Conservation (phyloP, 306 rosid species). For the Vigna hirtella region DNA sequence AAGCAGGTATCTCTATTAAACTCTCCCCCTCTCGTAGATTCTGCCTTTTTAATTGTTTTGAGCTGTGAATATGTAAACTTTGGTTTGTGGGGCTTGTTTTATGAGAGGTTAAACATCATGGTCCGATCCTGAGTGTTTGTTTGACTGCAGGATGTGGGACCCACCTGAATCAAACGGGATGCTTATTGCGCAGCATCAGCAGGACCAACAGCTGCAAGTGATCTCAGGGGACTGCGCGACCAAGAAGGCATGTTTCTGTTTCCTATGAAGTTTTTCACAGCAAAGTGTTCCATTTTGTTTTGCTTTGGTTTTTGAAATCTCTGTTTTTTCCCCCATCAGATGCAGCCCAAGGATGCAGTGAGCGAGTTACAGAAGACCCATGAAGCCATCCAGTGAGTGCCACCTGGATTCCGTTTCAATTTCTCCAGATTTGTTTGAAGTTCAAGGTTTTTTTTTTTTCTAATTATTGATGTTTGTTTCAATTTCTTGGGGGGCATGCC, state of each 20-base stretch:
- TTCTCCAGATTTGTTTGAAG: slow-evolving; percentile 39
- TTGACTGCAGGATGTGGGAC: slow-evolving; percentile 71
- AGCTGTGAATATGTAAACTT: slow-evolving; percentile 14
- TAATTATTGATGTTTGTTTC: slow-evolving; percentile 21
- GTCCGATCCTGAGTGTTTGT: slow-evolving; percentile 31
- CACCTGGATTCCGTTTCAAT: slow-evolving; percentile 38
- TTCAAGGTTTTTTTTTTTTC: slow-evolving; percentile 3
- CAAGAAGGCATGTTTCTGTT: slow-evolving; percentile 52
- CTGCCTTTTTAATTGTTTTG: neutral
- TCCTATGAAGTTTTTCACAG: neutral
- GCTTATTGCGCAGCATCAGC: slow-evolving; percentile 65
- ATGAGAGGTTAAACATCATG: slow-evolving; percentile 34
- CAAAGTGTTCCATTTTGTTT: neutral
- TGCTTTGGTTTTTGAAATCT: neutral
- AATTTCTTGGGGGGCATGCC: slow-evolving; percentile 51
- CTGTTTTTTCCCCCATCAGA: slow-evolving; percentile 43
- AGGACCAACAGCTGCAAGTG: slow-evolving; percentile 74
- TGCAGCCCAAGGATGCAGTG: slow-evolving; percentile 69
- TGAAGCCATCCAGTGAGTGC: slow-evolving; percentile 91
- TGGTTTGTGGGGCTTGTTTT: slow-evolving; percentile 6
- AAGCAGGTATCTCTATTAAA: slow-evolving; percentile 62
- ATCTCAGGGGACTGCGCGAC: slow-evolving; percentile 68
- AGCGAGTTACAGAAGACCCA: slow-evolving; percentile 76
- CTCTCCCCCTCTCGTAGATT: neutral
- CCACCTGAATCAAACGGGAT: slow-evolving; percentile 69